phyloP scores from a whole-genome alignment of 2,329 filamentous ascomycete genomes.

The Hypoxylon sp. region DNA sequence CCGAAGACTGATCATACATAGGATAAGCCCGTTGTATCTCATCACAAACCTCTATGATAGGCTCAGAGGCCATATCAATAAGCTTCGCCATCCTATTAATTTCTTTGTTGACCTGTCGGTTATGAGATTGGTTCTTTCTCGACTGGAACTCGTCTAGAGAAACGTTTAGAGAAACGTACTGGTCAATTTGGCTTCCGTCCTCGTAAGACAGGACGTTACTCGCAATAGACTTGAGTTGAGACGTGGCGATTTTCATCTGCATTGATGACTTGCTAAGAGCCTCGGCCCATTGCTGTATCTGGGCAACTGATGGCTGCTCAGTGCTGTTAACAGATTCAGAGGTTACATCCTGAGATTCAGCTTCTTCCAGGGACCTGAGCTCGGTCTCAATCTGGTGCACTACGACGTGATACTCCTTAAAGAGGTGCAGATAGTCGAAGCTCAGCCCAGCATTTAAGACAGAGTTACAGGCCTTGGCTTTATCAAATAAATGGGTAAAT shows the following conservation, averaged over 20 bases:
- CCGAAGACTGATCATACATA: background rate
- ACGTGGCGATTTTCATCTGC: background rate
- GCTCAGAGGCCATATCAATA: background rate
- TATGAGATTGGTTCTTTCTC: no score
- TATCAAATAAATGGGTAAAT: background rate
- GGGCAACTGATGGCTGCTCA: background rate
- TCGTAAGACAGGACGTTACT: background rate
- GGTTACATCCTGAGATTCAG: background rate
- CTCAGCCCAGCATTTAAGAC: background rate
- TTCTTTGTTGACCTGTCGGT: background rate
- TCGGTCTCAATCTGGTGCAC: constrained; percentile 1
- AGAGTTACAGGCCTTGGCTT: background rate
- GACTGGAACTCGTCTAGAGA: no score
- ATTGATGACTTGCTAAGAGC: background rate
- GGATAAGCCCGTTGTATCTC: background rate
- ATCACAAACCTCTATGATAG: background rate
- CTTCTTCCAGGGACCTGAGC: background rate
- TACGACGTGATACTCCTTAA: constrained; percentile 4
- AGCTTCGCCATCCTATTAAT: background rate
- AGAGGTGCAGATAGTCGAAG: constrained; percentile 7
- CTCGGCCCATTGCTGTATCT: background rate
- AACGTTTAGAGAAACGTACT: no score
- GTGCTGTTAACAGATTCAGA: background rate
- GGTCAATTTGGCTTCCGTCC: background rate
- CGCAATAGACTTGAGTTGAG: background rate